These are phyloP conservation scores for Protomyces pachydermus DNA, from an alignment of 1,139 yeast genomes.

Conservation along the genomic window DNA sequence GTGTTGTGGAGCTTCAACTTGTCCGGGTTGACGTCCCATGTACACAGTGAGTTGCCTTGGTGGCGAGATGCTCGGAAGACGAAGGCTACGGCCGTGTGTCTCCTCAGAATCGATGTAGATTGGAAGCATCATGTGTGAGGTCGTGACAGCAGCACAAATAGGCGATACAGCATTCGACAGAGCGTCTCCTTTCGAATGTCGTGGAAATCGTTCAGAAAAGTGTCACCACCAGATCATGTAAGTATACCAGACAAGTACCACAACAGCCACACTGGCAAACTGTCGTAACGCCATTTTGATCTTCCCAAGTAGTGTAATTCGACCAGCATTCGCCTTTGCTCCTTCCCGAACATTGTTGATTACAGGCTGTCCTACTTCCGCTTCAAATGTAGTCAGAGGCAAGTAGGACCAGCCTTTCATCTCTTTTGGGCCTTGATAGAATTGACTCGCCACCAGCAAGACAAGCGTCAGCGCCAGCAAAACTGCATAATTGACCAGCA, in stretches of 20 bases:
- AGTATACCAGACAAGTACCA: constrained; percentile 1
- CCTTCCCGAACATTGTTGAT: background rate
- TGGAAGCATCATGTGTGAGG: too few relatives aligned
- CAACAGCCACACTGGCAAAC: constrained; percentile 1
- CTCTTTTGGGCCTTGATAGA: background rate
- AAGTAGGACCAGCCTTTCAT: background rate
- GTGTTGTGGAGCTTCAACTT: too few relatives aligned
- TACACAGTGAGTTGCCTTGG: too few relatives aligned
- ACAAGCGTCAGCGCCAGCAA: background rate
- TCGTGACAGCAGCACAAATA: too few relatives aligned
- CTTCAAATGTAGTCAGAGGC: constrained; percentile 8
- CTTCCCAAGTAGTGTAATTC: background rate
- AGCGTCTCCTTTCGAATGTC: too few relatives aligned
- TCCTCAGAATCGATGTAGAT: too few relatives aligned
- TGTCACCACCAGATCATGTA: constrained; percentile 19
- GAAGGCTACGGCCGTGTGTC: too few relatives aligned
- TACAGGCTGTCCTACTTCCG: background rate
- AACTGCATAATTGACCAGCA: constrained; percentile 30
- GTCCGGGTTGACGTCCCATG: too few relatives aligned
- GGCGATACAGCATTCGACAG: too few relatives aligned
- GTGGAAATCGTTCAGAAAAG: too few relatives aligned
- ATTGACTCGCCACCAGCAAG: background rate
- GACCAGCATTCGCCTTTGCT: background rate
- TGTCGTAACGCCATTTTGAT: background rate
- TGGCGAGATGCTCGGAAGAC: too few relatives aligned